These are phyloP conservation scores for Nepenthes alata DNA, from an alignment of 179 eudicot genomes.

Conservation along the genomic window DNA sequence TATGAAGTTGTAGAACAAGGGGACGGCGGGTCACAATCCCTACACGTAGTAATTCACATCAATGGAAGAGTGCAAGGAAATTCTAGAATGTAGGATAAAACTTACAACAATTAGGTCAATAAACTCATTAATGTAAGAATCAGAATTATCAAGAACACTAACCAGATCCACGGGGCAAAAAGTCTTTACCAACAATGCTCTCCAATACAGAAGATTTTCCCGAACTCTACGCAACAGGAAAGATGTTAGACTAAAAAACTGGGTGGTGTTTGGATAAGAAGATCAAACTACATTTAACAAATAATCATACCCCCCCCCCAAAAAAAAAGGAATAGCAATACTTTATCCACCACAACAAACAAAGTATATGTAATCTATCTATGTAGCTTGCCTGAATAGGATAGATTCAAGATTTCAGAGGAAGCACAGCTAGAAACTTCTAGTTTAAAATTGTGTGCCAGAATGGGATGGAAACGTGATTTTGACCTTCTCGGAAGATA, in stretches of 20 bases:
- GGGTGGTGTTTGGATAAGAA: neutral
- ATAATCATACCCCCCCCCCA: too few relatives aligned
- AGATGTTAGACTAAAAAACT: neutral
- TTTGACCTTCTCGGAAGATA: too few relatives aligned
- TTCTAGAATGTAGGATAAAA: neutral
- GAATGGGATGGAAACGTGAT: too few relatives aligned
- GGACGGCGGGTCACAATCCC: slow-evolving; percentile 98
- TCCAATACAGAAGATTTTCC: slow-evolving; percentile 97
- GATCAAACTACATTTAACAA: neutral
- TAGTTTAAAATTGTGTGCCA: too few relatives aligned
- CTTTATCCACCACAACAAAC: too few relatives aligned
- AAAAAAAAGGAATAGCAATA: too few relatives aligned
- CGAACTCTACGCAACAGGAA: slow-evolving; percentile 60
- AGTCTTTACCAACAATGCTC: slow-evolving; percentile 94
- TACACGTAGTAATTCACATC: slow-evolving; percentile 13
- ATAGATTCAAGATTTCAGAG: too few relatives aligned
- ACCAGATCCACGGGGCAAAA: slow-evolving; percentile 99
- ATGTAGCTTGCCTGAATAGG: too few relatives aligned
- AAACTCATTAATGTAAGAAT: neutral
- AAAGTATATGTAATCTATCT: too few relatives aligned
- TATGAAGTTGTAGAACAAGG: slow-evolving; percentile 89
- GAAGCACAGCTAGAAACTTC: too few relatives aligned
- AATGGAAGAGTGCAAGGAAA: neutral
- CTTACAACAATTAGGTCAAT: neutral
- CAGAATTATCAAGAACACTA: slow-evolving; percentile 6